Base-by-base conservation (phyloP, 2,329 filamentous ascomycete genomes). In the Colletotrichum musae region DNA sequence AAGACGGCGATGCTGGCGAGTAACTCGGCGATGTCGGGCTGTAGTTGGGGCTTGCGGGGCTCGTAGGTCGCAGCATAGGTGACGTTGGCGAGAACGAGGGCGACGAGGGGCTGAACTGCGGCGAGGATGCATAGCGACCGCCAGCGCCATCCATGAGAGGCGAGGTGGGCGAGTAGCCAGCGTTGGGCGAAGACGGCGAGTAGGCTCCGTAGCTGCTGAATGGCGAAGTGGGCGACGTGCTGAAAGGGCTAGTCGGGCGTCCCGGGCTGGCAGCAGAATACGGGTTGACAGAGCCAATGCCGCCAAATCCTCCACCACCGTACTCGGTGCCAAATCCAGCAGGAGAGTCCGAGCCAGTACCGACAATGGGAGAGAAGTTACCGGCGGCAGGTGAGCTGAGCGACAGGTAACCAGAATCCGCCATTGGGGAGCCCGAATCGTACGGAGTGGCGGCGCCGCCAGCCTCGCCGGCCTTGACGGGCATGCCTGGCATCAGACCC, bases 371-470 rank as follows among this genome's bases (percentile, higher is more conserved):
- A 41, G 93, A 96, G 86, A 93, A 93, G 79, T 88, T 88, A 77
- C 85, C 89, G 75, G 84, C 85, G 13, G 64, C 65, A 72, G 90
- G 89, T n/a, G 89, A 90, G 72, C 85, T 88, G 73, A 91, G 84
- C 72, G 87, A 88, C 75, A 90, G 80, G 74, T 89, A 91, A 58
- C 92, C 92, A 47, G 88, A 90, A 75, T 94, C 92, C 7, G 87
- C 88, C 81, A 95, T 91, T 5, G 93, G 93, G 58, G 93, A 95
- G 51, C 93, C 92, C 26, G 91, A 92, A 78, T 98, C 96, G 81
- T 99, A 99, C 1, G 97, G 97, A 9, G 96, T 99, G 50, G 94
- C 94, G 63, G 94, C 94, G 74, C 96, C 96, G 70, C 93, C 93
- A 54, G 92, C 87, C 70, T 92, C 90, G 66, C 88, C 88, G 68